These are phyloP conservation scores for Psilocybe mexicana DNA, from an alignment of 1,284 basidiomycete species.

Conservation along the genomic window DNA sequence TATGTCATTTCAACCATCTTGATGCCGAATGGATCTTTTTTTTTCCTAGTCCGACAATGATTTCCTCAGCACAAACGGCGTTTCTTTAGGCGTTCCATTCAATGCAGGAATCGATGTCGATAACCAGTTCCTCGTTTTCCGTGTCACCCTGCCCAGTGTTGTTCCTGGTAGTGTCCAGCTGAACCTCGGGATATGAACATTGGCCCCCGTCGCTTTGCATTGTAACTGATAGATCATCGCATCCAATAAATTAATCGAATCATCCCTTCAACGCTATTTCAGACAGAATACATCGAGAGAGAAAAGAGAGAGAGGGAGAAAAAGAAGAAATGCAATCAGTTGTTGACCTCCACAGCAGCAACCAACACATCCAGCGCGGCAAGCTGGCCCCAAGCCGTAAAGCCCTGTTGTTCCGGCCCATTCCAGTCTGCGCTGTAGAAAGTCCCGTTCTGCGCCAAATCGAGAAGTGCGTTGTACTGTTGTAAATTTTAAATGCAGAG, in stretches of 20 bases:
- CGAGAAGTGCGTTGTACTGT: conserved; percentile 50
- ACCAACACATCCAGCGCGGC: conserved; percentile 47
- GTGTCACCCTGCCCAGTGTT: conserved; percentile 57
- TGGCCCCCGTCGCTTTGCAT: background rate
- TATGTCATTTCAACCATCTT: background rate
- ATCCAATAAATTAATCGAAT: no score
- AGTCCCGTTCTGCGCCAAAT: conserved; percentile 43
- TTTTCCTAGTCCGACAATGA: conserved; percentile 58
- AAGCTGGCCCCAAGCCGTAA: conserved; percentile 51
- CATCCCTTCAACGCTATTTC: no score
- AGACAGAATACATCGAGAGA: no score
- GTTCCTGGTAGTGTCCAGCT: conserved; percentile 9
- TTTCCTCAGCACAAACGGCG: conserved; percentile 61
- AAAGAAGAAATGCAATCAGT: conserved; percentile 15
- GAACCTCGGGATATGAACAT: background rate
- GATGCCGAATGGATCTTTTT: background rate
- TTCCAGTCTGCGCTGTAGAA: conserved; percentile 46
- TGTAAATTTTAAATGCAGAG: background rate
- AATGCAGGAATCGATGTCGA: conserved; percentile 58
- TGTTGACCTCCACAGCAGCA: conserved; percentile 33
- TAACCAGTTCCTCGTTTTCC: conserved; percentile 69
- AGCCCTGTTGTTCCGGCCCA: conserved; percentile 42
- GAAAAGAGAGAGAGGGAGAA: no score
- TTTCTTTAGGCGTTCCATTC: conserved; percentile 53
- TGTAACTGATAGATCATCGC: background rate